Percentiles rank a stretch among this genome's conserved stretches.
Conservation (phyloP, 2,329 filamentous ascomycete genomes). For the Fusarium anguioides region DNA sequence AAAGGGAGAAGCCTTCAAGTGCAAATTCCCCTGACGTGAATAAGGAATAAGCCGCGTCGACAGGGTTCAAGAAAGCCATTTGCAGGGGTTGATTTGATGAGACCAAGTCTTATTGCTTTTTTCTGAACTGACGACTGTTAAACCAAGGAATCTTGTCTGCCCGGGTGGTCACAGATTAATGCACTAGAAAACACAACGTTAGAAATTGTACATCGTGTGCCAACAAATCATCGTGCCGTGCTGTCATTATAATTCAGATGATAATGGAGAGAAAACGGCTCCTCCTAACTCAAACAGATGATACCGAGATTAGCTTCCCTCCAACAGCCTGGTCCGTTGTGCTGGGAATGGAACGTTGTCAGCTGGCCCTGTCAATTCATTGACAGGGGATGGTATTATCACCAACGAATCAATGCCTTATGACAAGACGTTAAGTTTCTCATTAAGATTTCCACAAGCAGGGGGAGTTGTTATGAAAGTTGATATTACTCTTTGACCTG, state of each 20-base stretch:
- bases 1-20: constrained; percentile 19
- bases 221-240: neutral
- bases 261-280: constrained; percentile 26
- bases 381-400: constrained; percentile 25
- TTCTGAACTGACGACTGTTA: constrained; percentile 1
- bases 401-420: constrained; percentile 16
- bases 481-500: neutral
- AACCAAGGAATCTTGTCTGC: constrained; percentile 3
- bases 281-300: constrained; percentile 38
- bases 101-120: constrained; percentile 30
- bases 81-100: constrained; percentile 26
- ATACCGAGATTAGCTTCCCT: constrained; percentile 45
- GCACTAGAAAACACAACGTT: neutral
- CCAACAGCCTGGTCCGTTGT: constrained; percentile 37
- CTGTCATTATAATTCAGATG: constrained; percentile 14
- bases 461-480: neutral
- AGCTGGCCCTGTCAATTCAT: constrained; percentile 19
- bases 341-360: constrained; percentile 42
- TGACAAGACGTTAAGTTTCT: constrained; percentile 7
- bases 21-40: constrained; percentile 36
- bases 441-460: neutral
- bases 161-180: neutral
- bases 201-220: neutral
- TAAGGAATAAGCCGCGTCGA: constrained; percentile 3
- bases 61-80: constrained; percentile 20